A percentile compares a stretch with the other conserved stretches of the same genome.
phyloP scores from a whole-genome alignment of 177 flowering plant species.

The Tripterygium wilfordii region DNA sequence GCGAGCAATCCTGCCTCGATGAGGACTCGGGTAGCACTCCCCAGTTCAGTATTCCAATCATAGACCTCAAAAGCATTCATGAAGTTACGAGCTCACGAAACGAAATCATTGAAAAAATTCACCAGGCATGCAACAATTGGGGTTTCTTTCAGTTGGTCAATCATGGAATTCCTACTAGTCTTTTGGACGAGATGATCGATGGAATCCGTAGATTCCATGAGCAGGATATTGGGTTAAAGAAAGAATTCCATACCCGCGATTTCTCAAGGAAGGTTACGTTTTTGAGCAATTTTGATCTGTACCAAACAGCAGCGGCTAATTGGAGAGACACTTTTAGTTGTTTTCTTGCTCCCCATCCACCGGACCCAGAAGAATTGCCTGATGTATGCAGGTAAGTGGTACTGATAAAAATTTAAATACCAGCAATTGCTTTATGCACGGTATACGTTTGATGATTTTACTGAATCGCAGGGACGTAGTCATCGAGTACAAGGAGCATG shows the following conservation, averaged over 20 bases:
- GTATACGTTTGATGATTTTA: too few relatives aligned
- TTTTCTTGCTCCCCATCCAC: background rate
- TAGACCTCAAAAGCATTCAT: conserved; percentile 5
- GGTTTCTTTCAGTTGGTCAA: conserved; percentile 22
- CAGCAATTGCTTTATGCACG: background rate
- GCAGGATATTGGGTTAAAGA: conserved; percentile 12
- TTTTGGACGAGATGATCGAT: conserved; percentile 12
- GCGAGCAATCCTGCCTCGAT: too few relatives aligned
- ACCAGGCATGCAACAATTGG: conserved; percentile 11
- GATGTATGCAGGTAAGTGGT: conserved; percentile 35
- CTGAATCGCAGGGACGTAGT: conserved; percentile 25
- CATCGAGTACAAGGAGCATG: conserved; percentile 16
- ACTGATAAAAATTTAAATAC: background rate
- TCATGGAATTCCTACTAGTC: conserved; percentile 10
- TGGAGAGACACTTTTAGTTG: conserved; percentile 40
- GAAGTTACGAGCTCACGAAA: background rate
- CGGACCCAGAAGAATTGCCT: conserved; percentile 21
- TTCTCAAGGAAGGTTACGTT: conserved; percentile 9
- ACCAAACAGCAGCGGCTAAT: conserved; percentile 11
- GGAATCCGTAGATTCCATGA: conserved; percentile 16
- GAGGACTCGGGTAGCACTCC: background rate
- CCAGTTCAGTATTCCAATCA: conserved; percentile 5
- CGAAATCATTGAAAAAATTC: conserved; percentile 6
- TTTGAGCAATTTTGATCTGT: conserved; percentile 24
- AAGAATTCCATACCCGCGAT: conserved; percentile 27